These are phyloP conservation scores for Peronospora destructor DNA, from an alignment of 352 stramenopile species.

Conservation along the genomic window DNA sequence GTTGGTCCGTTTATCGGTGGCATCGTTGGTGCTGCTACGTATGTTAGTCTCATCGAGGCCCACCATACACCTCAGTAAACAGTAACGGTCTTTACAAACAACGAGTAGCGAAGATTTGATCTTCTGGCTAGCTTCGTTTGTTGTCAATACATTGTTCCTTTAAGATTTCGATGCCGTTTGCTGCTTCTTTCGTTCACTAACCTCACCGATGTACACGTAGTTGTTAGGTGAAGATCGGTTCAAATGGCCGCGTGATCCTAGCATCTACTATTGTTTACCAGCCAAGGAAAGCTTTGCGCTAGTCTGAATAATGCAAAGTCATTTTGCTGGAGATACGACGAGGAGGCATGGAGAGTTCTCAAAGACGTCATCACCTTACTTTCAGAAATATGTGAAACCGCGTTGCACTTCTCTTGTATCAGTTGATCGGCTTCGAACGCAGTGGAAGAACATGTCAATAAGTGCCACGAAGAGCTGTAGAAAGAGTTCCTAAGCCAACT, in stretches of 20 bases:
- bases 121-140: neutral
- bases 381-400: no score
- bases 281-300: no score
- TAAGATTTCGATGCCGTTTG: neutral
- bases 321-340: no score
- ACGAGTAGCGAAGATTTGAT: neutral
- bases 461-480: constrained; percentile 48
- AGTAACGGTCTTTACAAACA: neutral
- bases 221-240: neutral
- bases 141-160: neutral
- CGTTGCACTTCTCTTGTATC: no score
- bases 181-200: neutral
- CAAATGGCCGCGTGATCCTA: no score
- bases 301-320: no score
- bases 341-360: no score
- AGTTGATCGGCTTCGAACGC: no score
- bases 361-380: no score
- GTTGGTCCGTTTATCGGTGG: constrained; percentile 63
- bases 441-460: no score
- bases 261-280: no score
- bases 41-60: constrained; percentile 54
- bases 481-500: constrained; percentile 30
- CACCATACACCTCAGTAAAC: constrained; percentile 50
- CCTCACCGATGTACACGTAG: neutral
- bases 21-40: constrained; percentile 50